A percentile compares a stretch with the other conserved stretches of the same genome.
phyloP scores from a whole-genome alignment of 139 green algal genomes.

The Chlorokybus atmophyticus region DNA sequence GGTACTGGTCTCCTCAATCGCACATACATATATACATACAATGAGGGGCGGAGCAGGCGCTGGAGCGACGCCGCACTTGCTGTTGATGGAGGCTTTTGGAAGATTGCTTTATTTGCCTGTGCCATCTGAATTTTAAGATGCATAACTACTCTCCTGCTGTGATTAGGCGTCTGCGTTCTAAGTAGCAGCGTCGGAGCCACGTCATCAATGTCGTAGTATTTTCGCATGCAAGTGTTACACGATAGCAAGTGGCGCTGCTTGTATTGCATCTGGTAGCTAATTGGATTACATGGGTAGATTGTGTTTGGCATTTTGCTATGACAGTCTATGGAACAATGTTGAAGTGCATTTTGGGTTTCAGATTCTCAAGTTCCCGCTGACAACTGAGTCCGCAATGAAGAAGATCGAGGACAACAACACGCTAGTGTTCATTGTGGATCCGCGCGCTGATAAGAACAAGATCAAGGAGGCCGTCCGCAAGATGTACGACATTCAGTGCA shows the following conservation, averaged over 20 bases:
- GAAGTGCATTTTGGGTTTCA: slow-evolving; percentile 7
- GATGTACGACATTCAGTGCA: slow-evolving; percentile 96
- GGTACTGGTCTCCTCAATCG: slow-evolving; percentile 4
- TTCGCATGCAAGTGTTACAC: no score
- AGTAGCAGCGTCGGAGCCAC: no score
- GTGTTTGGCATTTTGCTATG: slow-evolving; percentile 4
- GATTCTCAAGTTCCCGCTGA: slow-evolving; percentile 92
- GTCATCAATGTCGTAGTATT: no score
- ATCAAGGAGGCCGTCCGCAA: slow-evolving; percentile 83
- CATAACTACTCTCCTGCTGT: no score
- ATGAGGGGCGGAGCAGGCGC: background rate
- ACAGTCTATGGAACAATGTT: no score
- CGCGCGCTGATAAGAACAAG: slow-evolving; percentile 45
- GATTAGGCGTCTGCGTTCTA: no score
- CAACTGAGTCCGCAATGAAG: slow-evolving; percentile 99
- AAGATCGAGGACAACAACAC: slow-evolving; percentile 99
- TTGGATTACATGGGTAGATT: background rate
- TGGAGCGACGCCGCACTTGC: no score
- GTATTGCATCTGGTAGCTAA: no score
- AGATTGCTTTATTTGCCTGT: no score
- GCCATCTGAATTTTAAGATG: no score
- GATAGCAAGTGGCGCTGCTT: no score
- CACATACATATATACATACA: background rate
- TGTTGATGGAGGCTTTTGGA: no score
- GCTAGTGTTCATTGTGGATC: slow-evolving; percentile 90